Conservation (phyloP, 805 yeast genomes). For the Kodamaea nitidulidarum region DNA sequence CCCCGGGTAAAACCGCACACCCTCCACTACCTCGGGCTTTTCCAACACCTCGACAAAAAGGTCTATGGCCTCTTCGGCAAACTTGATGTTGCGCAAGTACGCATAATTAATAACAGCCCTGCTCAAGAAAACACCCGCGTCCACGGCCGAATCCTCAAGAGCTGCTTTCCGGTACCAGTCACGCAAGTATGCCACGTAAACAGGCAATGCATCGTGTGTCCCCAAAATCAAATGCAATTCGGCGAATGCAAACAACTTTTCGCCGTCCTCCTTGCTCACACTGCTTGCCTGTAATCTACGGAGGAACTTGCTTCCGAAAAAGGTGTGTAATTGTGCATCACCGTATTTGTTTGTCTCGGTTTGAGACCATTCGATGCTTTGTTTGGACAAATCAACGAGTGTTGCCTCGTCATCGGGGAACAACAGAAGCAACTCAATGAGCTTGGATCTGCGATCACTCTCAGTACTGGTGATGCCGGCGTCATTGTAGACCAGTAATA, state of each 20-base stretch:
- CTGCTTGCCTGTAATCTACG: constrained; percentile 23
- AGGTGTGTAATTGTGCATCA: constrained; percentile 69
- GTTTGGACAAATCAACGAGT: constrained; percentile 62
- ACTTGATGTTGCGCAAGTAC: constrained; percentile 60
- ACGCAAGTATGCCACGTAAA: constrained; percentile 43
- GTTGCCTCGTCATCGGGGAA: constrained; percentile 44
- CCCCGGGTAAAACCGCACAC: constrained; percentile 32
- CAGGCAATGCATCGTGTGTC: constrained; percentile 46
- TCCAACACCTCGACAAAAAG: constrained; percentile 16
- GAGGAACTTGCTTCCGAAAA: constrained; percentile 65
- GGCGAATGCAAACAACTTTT: constrained; percentile 55
- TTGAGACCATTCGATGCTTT: constrained; percentile 65
- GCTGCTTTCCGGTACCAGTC: constrained; percentile 29
- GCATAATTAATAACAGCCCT: constrained; percentile 77
- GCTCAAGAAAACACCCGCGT: constrained; percentile 36
- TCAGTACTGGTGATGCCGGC: constrained; percentile 38
- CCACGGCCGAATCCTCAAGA: constrained; percentile 19
- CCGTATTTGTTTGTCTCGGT: constrained; percentile 50
- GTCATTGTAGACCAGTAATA: constrained; percentile 64
- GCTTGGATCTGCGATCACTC: constrained; percentile 41
- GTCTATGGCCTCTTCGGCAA: constrained; percentile 39
- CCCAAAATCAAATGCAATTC: constrained; percentile 72
- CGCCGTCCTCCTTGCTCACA: constrained; percentile 20
- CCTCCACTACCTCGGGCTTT: constrained; percentile 17
- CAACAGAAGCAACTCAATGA: constrained; percentile 45